Conservation (phyloP, 106 monocot species). For the Phalaenopsis equestris region DNA sequence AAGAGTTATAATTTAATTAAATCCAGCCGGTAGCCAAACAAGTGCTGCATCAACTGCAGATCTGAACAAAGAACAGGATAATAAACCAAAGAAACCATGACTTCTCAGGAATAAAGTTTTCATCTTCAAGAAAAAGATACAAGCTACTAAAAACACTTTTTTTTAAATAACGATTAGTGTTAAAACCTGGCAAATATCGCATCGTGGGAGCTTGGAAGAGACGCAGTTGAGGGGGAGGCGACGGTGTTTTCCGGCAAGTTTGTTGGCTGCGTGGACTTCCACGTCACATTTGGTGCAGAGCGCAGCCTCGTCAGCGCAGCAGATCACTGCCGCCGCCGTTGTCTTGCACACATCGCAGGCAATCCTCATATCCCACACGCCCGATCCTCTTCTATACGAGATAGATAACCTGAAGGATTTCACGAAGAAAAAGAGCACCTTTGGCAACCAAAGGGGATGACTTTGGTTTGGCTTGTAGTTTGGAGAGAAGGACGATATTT, state of each 20-base stretch:
- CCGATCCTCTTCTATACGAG: neutral
- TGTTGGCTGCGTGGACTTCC: conserved; percentile 84
- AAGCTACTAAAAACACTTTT: neutral
- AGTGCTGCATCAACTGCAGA: no score
- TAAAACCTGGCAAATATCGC: conserved; percentile 77
- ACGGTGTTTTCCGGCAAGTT: conserved; percentile 94
- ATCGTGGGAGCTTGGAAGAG: conserved; percentile 49
- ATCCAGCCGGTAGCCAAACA: no score
- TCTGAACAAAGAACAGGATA: no score
- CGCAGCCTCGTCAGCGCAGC: conserved; percentile 97
- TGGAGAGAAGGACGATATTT: no score
- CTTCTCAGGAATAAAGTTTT: neutral
- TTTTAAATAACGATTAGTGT: neutral
- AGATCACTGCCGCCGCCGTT: conserved; percentile 61
- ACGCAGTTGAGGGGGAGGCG: conserved; percentile 55
- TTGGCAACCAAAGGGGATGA: neutral
- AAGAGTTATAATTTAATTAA: no score
- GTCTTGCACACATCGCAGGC: conserved; percentile 74
- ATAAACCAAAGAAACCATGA: neutral
- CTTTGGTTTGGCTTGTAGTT: no score
- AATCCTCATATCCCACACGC: conserved; percentile 58
- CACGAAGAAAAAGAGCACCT: neutral
- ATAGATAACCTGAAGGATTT: neutral
- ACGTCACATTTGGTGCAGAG: conserved; percentile 68
- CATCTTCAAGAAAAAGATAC: no score